Conservation (phyloP, 2,329 filamentous ascomycete genomes). For the Lecanicillium sp. region DNA sequence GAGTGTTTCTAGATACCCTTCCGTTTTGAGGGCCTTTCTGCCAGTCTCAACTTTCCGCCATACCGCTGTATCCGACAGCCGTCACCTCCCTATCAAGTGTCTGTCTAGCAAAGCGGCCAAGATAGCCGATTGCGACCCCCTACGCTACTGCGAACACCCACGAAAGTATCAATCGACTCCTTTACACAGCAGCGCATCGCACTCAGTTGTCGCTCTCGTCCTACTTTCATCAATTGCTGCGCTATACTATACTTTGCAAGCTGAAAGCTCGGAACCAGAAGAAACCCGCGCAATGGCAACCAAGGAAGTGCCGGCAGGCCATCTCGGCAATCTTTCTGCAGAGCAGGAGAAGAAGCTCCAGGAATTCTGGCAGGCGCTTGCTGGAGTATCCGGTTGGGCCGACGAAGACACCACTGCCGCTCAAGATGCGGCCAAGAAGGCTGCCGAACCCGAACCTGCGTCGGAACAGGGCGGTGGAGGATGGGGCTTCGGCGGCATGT, state of each 20-base stretch:
- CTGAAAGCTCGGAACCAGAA: not conserved
- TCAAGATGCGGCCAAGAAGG: conserved; percentile 25
- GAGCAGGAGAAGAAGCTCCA: conserved; percentile 86
- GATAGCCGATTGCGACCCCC: too few species aligned
- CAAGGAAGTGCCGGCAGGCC: conserved; percentile 53
- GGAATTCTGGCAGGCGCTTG: conserved; percentile 73
- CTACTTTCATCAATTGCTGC: not conserved
- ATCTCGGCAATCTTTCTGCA: conserved; percentile 78
- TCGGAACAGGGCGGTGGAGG: conserved; percentile 58
- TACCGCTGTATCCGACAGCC: not conserved
- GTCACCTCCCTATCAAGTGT: not conserved
- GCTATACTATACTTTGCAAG: not conserved
- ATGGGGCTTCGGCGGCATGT: conserved; percentile 61
- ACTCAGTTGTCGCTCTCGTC: not conserved
- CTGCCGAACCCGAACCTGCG: conserved; percentile 22
- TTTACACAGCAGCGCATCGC: conserved; percentile 3
- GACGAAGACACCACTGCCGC: conserved; percentile 22
- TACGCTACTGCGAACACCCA: not conserved
- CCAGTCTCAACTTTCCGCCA: not conserved
- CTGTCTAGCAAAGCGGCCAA: not conserved
- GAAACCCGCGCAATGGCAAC: conserved; percentile 30
- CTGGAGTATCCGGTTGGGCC: conserved; percentile 66
- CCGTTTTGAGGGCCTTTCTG: not conserved
- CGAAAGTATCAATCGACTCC: not conserved
- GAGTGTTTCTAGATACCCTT: not conserved